Evolutionary conservation across 2,329 filamentous ascomycete species (phyloP), one percentile per base, ranked within the genome.

Genomic region (Penicillium freii): DNA sequence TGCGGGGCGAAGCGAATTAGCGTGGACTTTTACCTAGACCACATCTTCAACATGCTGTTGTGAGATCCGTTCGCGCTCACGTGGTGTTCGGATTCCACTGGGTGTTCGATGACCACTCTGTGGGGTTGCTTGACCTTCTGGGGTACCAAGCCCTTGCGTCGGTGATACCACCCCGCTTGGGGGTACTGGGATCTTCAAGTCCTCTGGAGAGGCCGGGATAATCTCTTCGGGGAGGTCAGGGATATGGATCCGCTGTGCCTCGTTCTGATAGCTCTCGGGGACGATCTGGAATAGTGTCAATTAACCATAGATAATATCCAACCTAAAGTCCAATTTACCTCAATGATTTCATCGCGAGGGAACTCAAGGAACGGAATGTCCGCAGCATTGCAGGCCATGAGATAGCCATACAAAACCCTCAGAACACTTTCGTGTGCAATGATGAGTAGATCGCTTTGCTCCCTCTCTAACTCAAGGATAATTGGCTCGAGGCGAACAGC

Each of bases 361-460:
- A 99, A 99, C 64, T 91, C 90, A 60, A 99, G 84, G 66, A 87
- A 89, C 4, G 94, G 94, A 61, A 99, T 99, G 70, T 96, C 92
- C 74, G 89, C 89, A 9, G 95, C 92, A 72, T 93, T 94, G 77
- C 94, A 97, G 66, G 96, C 94, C 94, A 99, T 99, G 39, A 99
- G 82, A 75, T 99, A 99, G 25, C 92, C 92, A 72, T 99, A 99
- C 4, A 99, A 83, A 25, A 99, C 94, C 43, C 94, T 90, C 46
- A 99, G 83, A n/a, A 99, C 94, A 51, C 91, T 96, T 75, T 99
- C 94, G 74, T 99, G 94, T 0, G 94, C 94, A 65, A 99, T 97
- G 71, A 99, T 97, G 52, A 99, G 84, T n/a, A 99, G 83, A 72
- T 99, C 94, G 64, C 95, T 96, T 68, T 97, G 91, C 77, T 99